phyloP scores from a whole-genome alignment of 495 filamentous ascomycete genomes.

The Penicillium silybi region DNA sequence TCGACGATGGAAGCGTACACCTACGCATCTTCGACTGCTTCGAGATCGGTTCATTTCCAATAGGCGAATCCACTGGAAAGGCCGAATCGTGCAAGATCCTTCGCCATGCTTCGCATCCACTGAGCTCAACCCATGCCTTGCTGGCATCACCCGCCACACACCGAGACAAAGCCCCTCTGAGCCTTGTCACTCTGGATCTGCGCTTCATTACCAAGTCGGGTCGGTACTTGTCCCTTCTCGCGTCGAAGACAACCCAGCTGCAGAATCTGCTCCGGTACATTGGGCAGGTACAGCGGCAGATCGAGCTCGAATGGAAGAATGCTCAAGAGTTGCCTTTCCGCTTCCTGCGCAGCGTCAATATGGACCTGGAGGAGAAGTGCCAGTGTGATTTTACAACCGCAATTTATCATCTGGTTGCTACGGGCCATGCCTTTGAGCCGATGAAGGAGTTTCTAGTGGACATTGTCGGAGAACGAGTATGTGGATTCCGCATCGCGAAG shows the following conservation, averaged over 20 bases:
- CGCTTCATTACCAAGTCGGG: conserved; percentile 77
- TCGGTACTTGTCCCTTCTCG: conserved; percentile 72
- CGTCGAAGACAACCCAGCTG: conserved; percentile 80
- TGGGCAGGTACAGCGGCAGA: conserved; percentile 66
- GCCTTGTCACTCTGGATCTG: conserved; percentile 75
- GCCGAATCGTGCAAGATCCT: conserved; percentile 25
- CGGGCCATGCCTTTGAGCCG: conserved; percentile 71
- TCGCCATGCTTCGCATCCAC: conserved; percentile 66
- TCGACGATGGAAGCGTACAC: conserved; percentile 73
- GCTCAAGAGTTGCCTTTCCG: conserved; percentile 73
- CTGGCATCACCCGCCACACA: conserved; percentile 41
- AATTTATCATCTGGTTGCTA: conserved; percentile 80
- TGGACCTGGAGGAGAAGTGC: conserved; percentile 55
- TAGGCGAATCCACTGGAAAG: conserved; percentile 22
- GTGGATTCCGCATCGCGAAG: conserved; percentile 4
- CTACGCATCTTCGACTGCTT: conserved; percentile 89
- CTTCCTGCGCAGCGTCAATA: conserved; percentile 72
- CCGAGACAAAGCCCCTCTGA: conserved; percentile 32
- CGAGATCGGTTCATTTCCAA: conserved; percentile 65
- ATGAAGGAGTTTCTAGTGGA: conserved; percentile 89
- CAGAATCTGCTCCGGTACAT: conserved; percentile 84
- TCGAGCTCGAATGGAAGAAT: conserved; percentile 75
- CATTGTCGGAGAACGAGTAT: conserved; percentile 76
- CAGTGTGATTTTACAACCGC: conserved; percentile 67
- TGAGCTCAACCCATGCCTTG: conserved; percentile 72